Conservation (phyloP, 345 rosid genomes). For the Adansonia digitata region DNA sequence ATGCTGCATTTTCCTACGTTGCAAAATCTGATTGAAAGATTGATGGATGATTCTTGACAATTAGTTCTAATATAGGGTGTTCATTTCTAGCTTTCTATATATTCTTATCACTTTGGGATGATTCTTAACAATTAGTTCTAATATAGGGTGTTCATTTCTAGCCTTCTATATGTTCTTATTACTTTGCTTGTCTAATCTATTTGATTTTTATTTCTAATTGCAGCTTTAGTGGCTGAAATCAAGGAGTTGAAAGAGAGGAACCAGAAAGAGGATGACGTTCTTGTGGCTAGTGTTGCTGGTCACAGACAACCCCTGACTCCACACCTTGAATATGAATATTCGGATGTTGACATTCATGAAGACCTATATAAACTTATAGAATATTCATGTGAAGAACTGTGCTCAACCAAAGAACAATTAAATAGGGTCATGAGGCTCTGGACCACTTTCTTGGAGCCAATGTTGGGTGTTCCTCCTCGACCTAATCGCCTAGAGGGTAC, state of each 20-base stretch:
- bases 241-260: slow-evolving; percentile 87
- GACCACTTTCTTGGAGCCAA: slow-evolving; percentile 79
- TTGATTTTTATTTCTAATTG: background rate
- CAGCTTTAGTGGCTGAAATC: slow-evolving; percentile 86
- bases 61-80: background rate
- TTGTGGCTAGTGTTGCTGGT: slow-evolving; percentile 76
- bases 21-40: background rate
- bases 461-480: slow-evolving; percentile 61
- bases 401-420: slow-evolving; percentile 87
- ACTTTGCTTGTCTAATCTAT: background rate
- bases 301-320: slow-evolving; percentile 58
- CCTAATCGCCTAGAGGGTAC: slow-evolving; percentile 35
- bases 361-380: slow-evolving; percentile 79
- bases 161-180: background rate
- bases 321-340: slow-evolving; percentile 61
- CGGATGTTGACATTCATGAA: slow-evolving; percentile 68
- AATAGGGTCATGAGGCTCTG: slow-evolving; percentile 82
- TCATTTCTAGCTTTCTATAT: too few relatives aligned
- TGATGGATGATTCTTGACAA: background rate
- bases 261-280: slow-evolving; percentile 71
- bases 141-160: background rate
- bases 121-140: background rate
- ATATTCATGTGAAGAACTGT: slow-evolving; percentile 94
- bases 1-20: background rate
- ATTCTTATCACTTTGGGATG: too few relatives aligned